These are phyloP conservation scores for Athelia psychrophila DNA, from an alignment of 1,284 basidiomycete genomes.

Conservation along the genomic window DNA sequence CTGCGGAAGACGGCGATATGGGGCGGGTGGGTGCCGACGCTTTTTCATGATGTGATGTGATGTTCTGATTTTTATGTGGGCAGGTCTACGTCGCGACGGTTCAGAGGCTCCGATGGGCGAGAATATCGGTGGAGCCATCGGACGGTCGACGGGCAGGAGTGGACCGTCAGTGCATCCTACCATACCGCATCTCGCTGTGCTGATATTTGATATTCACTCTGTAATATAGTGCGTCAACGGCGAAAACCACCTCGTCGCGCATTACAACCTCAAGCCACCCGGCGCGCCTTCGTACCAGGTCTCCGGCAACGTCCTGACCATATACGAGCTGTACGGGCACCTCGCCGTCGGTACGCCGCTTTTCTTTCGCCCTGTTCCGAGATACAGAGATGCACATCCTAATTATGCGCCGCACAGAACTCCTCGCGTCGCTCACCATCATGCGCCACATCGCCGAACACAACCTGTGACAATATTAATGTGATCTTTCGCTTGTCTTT, in stretches of 20 bases:
- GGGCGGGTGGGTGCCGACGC: conserved; percentile 46
- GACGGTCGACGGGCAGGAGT: neutral
- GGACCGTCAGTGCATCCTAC: neutral
- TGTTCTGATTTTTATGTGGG: neutral
- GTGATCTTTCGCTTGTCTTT: no score
- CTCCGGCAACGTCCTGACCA: neutral
- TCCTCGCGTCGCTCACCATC: neutral
- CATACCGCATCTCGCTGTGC: neutral
- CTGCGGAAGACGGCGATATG: conserved; percentile 59
- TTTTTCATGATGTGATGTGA: neutral
- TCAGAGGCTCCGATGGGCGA: neutral
- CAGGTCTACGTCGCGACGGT: neutral
- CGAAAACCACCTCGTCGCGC: conserved; percentile 1
- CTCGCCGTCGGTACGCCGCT: neutral
- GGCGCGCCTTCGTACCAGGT: neutral
- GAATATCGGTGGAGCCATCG: neutral
- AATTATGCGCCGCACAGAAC: neutral
- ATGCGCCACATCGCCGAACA: conserved; percentile 1
- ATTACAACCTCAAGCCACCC: neutral
- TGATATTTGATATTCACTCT: neutral
- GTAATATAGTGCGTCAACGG: neutral
- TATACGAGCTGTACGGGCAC: neutral
- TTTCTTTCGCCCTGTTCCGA: neutral
- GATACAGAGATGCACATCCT: no score
- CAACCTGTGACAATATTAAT: neutral